Percentiles rank a stretch among this genome's conserved stretches.
These are phyloP conservation scores for Ambrosiella beaveri DNA, from an alignment of 2,329 filamentous ascomycete genomes.

Conservation along the genomic window DNA sequence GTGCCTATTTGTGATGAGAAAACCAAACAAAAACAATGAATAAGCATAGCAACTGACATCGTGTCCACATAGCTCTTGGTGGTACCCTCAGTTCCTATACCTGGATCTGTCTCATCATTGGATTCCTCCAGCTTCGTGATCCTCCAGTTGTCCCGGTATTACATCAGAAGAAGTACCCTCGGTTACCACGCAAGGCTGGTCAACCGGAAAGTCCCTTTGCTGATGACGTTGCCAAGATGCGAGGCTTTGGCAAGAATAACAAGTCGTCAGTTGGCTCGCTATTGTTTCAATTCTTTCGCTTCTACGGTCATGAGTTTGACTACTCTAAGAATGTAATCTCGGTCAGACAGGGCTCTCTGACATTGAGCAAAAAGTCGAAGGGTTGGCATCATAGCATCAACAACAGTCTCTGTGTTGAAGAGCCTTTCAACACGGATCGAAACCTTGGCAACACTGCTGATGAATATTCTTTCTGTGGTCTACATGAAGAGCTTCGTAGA, in stretches of 20 bases:
- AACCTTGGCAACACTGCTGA: constrained; percentile 95
- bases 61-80: constrained; percentile 49
- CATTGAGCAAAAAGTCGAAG: constrained; percentile 65
- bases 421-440: constrained; percentile 78
- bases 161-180: constrained; percentile 53
- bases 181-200: constrained; percentile 33
- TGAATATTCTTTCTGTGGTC: constrained; percentile 78
- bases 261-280: constrained; percentile 68
- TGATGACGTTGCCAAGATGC: constrained; percentile 62
- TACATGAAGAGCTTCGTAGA: constrained; percentile 75
- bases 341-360: constrained; percentile 58
- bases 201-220: constrained; percentile 64
- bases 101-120: constrained; percentile 97
- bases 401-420: constrained; percentile 83
- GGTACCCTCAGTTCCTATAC: constrained; percentile 95
- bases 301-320: constrained; percentile 85
- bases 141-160: constrained; percentile 73
- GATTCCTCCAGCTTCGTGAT: constrained; percentile 76
- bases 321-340: constrained; percentile 75
- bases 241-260: constrained; percentile 60
- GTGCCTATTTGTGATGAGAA: neutral
- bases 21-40: no score
- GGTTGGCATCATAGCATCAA: constrained; percentile 67
- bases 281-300: constrained; percentile 90
- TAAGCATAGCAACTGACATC: neutral